phyloP scores from a whole-genome alignment of 2,329 filamentous ascomycete genomes.

The Neurospora sp. region DNA sequence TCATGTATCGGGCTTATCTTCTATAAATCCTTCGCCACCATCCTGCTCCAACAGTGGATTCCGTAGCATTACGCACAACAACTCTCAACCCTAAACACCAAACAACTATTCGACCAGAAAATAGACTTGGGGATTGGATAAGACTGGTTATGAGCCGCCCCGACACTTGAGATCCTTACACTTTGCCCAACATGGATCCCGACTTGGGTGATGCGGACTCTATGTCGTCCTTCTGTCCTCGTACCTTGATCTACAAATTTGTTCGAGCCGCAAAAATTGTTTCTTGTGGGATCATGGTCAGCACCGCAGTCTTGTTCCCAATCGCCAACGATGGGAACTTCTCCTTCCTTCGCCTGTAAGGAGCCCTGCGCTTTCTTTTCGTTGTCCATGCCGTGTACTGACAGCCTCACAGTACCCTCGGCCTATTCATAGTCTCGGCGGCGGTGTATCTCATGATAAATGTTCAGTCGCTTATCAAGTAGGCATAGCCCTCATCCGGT shows the following conservation, averaged over 20 bases:
- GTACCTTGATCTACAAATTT: background rate
- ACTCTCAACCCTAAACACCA: background rate
- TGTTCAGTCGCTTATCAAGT: background rate
- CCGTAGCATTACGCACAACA: background rate
- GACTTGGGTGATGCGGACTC: background rate
- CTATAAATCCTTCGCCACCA: background rate
- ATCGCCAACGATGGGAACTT: conserved; percentile 8
- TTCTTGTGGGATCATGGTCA: conserved; percentile 15
- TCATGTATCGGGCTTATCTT: background rate
- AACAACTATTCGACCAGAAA: background rate
- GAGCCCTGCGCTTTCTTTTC: background rate
- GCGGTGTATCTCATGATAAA: conserved; percentile 3
- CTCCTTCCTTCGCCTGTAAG: conserved; percentile 14
- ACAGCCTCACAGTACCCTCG: conserved; percentile 10
- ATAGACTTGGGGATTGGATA: background rate
- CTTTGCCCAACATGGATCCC: background rate
- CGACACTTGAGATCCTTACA: background rate
- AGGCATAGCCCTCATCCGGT: background rate
- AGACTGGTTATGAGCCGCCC: background rate
- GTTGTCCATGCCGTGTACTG: conserved; percentile 1
- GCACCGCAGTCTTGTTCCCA: conserved; percentile 14
- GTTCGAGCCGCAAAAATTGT: conserved; percentile 9
- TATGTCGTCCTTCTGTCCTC: background rate
- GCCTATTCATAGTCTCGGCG: conserved; percentile 10
- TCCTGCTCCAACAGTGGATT: background rate